A percentile compares a stretch with the other conserved stretches of the same genome.
These are phyloP conservation scores for Aspergillus fijiensis DNA, from an alignment of 2,329 filamentous ascomycete genomes.

Conservation along the genomic window DNA sequence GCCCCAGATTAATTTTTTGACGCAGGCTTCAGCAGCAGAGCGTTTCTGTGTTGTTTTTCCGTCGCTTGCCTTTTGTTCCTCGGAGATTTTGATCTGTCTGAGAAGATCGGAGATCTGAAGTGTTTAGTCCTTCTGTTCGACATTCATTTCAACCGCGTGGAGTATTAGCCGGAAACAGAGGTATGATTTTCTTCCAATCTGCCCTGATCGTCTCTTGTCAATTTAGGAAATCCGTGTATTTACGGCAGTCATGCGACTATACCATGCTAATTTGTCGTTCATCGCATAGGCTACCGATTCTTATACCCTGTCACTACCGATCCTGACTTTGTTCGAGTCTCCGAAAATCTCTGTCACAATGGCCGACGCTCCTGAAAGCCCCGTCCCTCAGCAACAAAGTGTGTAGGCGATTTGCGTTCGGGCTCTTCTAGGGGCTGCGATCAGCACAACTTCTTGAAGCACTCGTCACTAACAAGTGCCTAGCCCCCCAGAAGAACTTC, in stretches of 20 bases:
- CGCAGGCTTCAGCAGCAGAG: slow-evolving; percentile 4
- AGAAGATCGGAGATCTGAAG: not conserved
- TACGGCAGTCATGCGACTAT: not conserved
- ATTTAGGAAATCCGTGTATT: slow-evolving; percentile 14
- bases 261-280: not conserved
- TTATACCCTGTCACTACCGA: not conserved
- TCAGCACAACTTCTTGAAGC: slow-evolving; percentile 4
- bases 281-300: not conserved
- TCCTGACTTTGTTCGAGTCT: not conserved
- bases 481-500: slow-evolving; percentile 33
- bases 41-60: not conserved
- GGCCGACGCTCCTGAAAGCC: slow-evolving; percentile 32
- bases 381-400: slow-evolving; percentile 34
- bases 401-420: slow-evolving; percentile 21
- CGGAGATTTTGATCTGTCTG: not conserved
- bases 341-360: slow-evolving; percentile 21
- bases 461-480: slow-evolving; percentile 18
- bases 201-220: slow-evolving; percentile 2
- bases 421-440: slow-evolving; percentile 19
- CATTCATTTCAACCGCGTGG: not conserved
- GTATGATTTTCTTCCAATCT: not conserved
- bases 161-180: not conserved
- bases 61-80: not conserved
- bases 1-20: slow-evolving; percentile 13
- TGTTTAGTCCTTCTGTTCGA: not conserved